phyloP scores from a whole-genome alignment of 768 basidiomycete genomes.

The Mycena vulgaris region DNA sequence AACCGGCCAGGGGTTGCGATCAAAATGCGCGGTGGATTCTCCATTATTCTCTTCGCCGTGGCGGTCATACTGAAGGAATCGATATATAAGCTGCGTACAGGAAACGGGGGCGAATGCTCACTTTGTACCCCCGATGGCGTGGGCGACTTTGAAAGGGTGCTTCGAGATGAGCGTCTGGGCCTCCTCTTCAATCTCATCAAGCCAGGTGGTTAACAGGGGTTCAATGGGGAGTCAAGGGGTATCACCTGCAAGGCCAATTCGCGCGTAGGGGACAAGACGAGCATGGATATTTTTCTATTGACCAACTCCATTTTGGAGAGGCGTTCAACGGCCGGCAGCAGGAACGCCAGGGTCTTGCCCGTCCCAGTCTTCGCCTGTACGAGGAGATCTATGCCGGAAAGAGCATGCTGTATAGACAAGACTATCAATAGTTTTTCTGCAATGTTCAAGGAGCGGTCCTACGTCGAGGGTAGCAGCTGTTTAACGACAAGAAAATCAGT shows the following conservation, averaged over 20 bases:
- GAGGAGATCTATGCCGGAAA: conserved; percentile 61
- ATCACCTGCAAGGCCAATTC: conserved; percentile 81
- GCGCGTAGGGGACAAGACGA: conserved; percentile 81
- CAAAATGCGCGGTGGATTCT: conserved; percentile 64
- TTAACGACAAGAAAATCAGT: background rate
- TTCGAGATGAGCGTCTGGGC: conserved; percentile 63
- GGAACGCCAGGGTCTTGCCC: conserved; percentile 80
- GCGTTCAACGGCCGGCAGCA: conserved; percentile 81
- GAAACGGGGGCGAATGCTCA: conserved; percentile 40
- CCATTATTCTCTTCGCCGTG: conserved; percentile 42
- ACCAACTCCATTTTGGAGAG: conserved; percentile 59
- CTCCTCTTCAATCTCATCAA: conserved; percentile 71
- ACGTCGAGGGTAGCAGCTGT: conserved; percentile 61
- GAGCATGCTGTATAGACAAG: conserved; percentile 49
- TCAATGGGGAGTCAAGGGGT: conserved; percentile 52
- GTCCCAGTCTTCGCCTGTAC: conserved; percentile 75
- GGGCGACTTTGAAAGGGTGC: conserved; percentile 60
- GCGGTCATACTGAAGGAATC: conserved; percentile 34
- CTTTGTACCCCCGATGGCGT: conserved; percentile 73
- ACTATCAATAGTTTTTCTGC: background rate
- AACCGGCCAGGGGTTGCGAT: conserved; percentile 86
- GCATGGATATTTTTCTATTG: conserved; percentile 63
- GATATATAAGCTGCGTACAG: background rate
- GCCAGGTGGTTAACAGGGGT: conserved; percentile 34
- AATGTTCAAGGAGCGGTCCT: background rate